Base-by-base conservation (phyloP, 805 yeast genomes). In the Sugiyamaella floridensis region DNA sequence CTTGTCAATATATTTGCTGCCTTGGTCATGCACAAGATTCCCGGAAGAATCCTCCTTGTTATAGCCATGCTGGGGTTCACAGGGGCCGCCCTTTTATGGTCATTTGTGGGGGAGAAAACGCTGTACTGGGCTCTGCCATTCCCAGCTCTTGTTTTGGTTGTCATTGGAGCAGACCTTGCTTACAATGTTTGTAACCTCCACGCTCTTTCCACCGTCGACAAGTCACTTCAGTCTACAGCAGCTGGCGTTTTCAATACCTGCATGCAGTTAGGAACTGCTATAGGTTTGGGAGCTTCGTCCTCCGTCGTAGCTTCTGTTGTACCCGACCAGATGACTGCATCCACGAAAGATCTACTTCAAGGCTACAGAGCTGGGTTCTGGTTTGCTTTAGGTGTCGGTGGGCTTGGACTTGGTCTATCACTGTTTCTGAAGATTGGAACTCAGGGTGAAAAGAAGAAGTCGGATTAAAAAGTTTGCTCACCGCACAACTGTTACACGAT, bases 231-330 rank as follows among this genome's bases (percentile, higher is more conserved):
- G 55, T 69, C 76, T 45, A 60, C 77, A n/a, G 80, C 79, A 2
- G 77, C 77, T 3, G 79, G 80, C 15, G 67, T 76, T 2, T 76
- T 76, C 59, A 76, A 74, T 55, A 76, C 79, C 0, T 62, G 71
- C 45, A 58, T 68, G 16, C 77, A 75, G 52, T 57, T 76, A 20
- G 63, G 74, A 37, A 64, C 72, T 0, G 63, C 77, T 3, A 63
- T 76, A 4, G 78, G 78, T 0, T 61, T 76, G 5, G 75, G 76
- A 22, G 55, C 75, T 0, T 63, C 74, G 1, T 62, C 72, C 16
- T 70, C 78, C 0, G 64, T 76, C 45, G 66, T 53, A 1, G 50
- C 59, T 6, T 44, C 56, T 2, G 55, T 56, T 10, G 55, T 43
- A 12, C 52, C 55, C 14, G 32, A 54, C n/a, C 51, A 44, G 16